Base-by-base conservation (phyloP, 768 basidiomycete species). In the Pleurotus platypus region DNA sequence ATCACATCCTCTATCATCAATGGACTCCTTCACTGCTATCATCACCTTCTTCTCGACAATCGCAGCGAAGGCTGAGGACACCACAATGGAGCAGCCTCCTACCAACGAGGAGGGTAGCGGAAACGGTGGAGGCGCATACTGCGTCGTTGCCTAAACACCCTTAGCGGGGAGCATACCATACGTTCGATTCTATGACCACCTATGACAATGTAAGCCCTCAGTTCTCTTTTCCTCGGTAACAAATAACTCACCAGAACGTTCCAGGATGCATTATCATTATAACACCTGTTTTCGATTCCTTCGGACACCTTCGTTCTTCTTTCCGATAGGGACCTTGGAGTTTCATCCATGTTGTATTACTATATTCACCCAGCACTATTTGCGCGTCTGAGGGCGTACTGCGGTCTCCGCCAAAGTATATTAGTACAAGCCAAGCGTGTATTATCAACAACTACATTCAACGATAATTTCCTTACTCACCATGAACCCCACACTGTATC, bases 41-140 rank as follows among this genome's bases (percentile, higher is more conserved):
- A 46, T 39, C 35, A 40, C 55, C 62, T 16, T 62, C 59, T 43
- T 55, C 46, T 58, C 57, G 9, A 46, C 49, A 12, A 22, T 40
- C 42, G 18, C 42, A 11, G 35, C 38, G 24, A 54, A 42, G 12
- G 51, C 15, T n/a, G 57, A 58, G 26, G 57, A 42, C 40, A 45
- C 39, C 38, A 45, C 47, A 7, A 49, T 54, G n/a, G 49, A 49
- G 40, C 39, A 49, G 43, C 50, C 57, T 1, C 57, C 57, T 16
- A 54, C 35, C 15, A 37, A 58, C 22, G 53, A 54, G 50, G 57
- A 58, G 24, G 38, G 26, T 5, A 20, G 49, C 9, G 57, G 57
- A 12, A 26, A 13, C 37, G 57, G 57, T 6, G 50, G 57, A 7
- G 45, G 45, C 3, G 50, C 49, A 11, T 58, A 58, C 40, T 58